These are phyloP conservation scores for Candida xyloterini DNA, from an alignment of 805 yeast genomes.

Conservation along the genomic window DNA sequence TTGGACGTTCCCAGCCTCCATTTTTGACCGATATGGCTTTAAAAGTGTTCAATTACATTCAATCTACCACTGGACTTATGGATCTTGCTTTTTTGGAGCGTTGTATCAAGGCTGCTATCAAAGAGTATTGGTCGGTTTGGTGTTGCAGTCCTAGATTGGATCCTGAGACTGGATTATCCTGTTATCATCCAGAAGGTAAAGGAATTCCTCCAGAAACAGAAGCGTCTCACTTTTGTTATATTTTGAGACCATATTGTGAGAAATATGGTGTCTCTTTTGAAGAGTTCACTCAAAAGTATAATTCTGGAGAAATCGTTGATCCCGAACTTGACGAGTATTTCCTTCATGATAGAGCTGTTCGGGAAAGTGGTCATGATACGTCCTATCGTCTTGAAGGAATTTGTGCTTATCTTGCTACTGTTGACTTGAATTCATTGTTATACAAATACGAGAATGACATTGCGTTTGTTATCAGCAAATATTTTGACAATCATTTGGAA, in stretches of 20 bases:
- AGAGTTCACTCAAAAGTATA: constrained; percentile 68
- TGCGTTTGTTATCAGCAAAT: constrained; percentile 54
- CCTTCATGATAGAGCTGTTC: constrained; percentile 87
- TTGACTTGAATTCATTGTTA: constrained; percentile 80
- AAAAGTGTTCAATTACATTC: constrained; percentile 57
- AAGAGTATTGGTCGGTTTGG: constrained; percentile 86
- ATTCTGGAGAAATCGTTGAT: constrained; percentile 60
- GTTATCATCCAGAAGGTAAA: constrained; percentile 84
- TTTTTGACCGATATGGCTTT: constrained; percentile 91
- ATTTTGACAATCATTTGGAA: constrained; percentile 49
- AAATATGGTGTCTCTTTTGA: constrained; percentile 57
- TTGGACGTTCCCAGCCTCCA: constrained; percentile 95
- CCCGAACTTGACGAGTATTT: constrained; percentile 87
- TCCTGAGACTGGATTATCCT: constrained; percentile 69
- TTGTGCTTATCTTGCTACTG: constrained; percentile 86
- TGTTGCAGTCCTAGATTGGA: constrained; percentile 70
- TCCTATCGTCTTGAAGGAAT: constrained; percentile 84
- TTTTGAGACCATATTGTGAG: constrained; percentile 63
- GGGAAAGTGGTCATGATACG: constrained; percentile 97
- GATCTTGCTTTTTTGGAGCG: constrained; percentile 61
- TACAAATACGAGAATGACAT: constrained; percentile 91
- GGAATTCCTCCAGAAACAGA: constrained; percentile 99
- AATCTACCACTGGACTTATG: constrained; percentile 36
- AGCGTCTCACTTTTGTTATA: constrained; percentile 74
- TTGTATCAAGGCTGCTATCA: constrained; percentile 74